A percentile compares a stretch with the other conserved stretches of the same genome.
These are phyloP conservation scores for Trypanosoma cruzi DNA, from an alignment of 208 protist genomes.

Conservation along the genomic window DNA sequence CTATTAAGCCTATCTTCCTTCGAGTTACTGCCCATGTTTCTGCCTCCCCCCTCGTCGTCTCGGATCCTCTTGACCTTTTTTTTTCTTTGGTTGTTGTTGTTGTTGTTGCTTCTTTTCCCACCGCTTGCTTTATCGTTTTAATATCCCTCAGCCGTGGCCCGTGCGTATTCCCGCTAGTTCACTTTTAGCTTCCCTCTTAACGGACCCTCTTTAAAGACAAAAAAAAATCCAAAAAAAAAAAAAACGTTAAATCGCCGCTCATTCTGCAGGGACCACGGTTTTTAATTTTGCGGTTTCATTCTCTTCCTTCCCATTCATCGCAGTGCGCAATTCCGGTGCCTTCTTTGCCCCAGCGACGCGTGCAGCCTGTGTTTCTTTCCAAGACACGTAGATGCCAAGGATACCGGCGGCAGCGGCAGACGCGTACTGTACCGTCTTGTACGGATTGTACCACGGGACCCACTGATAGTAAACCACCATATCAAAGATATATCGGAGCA, in stretches of 20 bases:
- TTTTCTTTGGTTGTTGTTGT: background rate
- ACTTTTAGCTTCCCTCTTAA: background rate
- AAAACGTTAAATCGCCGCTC: background rate
- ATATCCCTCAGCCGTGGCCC: background rate
- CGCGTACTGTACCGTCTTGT: conserved; percentile 67
- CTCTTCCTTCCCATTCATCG: conserved; percentile 2
- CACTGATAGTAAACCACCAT: conserved; percentile 94
- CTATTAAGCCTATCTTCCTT: background rate
- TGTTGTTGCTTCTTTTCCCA: background rate
- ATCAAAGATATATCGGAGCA: conserved; percentile 78
- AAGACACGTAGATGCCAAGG: conserved; percentile 78
- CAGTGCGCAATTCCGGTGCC: background rate
- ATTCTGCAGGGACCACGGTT: background rate
- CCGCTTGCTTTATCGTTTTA: background rate
- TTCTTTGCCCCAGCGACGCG: background rate
- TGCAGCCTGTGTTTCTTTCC: conserved; percentile 50
- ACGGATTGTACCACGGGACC: conserved; percentile 78
- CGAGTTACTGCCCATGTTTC: no score
- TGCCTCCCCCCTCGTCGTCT: background rate
- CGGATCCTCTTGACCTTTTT: background rate
- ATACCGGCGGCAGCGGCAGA: conserved; percentile 66
- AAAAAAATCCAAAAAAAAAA: no score
- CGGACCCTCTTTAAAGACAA: background rate
- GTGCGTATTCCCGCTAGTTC: background rate
- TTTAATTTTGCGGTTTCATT: background rate